Base-by-base conservation (phyloP, 371 early-diverging fungal genomes). In the Entomophthora muscae region DNA sequence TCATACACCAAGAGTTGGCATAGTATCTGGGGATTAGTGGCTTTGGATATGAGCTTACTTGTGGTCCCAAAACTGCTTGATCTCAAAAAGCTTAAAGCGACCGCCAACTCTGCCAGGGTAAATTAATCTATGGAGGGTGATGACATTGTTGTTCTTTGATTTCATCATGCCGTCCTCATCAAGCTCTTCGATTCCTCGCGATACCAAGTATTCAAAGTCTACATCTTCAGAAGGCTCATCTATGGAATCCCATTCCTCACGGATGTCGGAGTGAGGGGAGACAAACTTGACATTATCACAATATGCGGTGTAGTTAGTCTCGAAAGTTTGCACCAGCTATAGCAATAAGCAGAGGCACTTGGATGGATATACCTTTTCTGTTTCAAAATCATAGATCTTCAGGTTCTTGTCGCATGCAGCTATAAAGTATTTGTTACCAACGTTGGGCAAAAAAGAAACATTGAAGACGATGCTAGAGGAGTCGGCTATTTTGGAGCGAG, bases 391-490 rank as follows among this genome's bases (percentile, higher is more conserved):
- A 71, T 84, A 91, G n/a, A 94, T 70, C 56, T 84, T 75, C 12
- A 93, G 66, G 58, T 85, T 82, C 66, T 85, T 90, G 67, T 94
- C 95, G 32, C 87, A 85, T 1, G 95, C 86, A 1, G 88, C 91
- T 31, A 90, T 64, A 71, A 94, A 91, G 73, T 85, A 92, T 63
- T 83, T 84, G 74, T 94, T 93, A 32, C 91, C 95, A 0, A 89
- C 86, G 65, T 89, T 80, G 1, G 95, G 94, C n/a, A 92, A 72
- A 72, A 93, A 93, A 0, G 91, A 86, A 1, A 90, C 84, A 0
- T 86, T 89, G 73, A 94, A 94, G 3, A 90, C 93, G 92, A 94
- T 94, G 72, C 91, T 93, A 0, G 92, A 91, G 13, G 86, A 86
- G 57, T 94, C 93, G 28, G 72, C 73, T 79, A 94, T 83, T 56